Evolutionary conservation across 2,329 filamentous ascomycete species (phyloP).

Genomic region (Tolypocladium tropicale): DNA sequence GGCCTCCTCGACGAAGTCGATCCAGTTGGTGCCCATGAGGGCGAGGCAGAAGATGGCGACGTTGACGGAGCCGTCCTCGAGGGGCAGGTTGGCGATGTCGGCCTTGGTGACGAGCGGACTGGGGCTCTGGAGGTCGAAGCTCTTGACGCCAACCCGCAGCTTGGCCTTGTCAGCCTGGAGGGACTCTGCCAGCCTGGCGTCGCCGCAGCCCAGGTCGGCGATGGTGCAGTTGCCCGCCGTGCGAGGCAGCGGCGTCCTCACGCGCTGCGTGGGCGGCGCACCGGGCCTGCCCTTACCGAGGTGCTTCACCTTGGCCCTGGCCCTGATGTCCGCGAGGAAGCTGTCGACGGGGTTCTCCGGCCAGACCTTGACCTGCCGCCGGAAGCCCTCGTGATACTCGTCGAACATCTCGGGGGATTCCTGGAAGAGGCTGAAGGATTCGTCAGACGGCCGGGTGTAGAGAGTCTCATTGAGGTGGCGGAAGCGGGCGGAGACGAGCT

Average conservation of each 20-base stretch:
- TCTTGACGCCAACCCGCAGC: conserved; percentile 65
- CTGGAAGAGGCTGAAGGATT: conserved; percentile 75
- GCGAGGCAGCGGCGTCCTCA: conserved; percentile 51
- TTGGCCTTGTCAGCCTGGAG: conserved; percentile 54
- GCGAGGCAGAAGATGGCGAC: conserved; percentile 92
- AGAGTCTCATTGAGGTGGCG: conserved; percentile 94
- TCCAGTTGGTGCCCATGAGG: conserved; percentile 98
- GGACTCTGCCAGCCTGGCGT: conserved; percentile 67
- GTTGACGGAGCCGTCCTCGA: conserved; percentile 66
- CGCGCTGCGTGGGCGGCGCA: conserved; percentile 13
- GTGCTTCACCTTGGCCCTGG: conserved; percentile 47
- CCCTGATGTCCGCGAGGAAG: conserved; percentile 64
- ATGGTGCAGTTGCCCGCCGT: conserved; percentile 66
- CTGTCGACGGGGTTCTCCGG: conserved; percentile 90
- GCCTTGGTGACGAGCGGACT: conserved; percentile 71
- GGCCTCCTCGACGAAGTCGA: conserved; percentile 91
- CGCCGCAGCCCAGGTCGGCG: conserved; percentile 88
- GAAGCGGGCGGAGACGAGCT: conserved; percentile 90
- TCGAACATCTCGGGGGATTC: conserved; percentile 85
- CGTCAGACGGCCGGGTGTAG: conserved; percentile 79
- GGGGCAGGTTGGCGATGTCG: conserved; percentile 76
- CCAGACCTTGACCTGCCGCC: conserved; percentile 91
- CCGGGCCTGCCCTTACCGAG: conserved; percentile 18
- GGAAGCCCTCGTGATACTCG: conserved; percentile 95
- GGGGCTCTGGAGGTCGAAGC: conserved; percentile 78